Evolutionary conservation across 495 filamentous ascomycete species (phyloP).

Genomic region (Margaritispora aquatica): DNA sequence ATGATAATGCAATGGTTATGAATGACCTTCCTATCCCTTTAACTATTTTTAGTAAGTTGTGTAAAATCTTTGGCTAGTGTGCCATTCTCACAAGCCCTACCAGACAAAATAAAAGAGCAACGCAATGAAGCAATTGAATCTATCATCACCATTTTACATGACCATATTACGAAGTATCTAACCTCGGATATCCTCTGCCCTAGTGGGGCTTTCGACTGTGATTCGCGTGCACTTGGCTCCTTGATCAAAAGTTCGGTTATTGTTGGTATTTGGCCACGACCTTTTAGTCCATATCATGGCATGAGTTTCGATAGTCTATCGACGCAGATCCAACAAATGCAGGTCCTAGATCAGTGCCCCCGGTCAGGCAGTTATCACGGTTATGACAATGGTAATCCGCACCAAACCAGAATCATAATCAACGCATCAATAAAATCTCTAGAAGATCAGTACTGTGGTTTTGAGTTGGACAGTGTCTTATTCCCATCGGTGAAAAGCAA

Average conservation of each 20-base stretch:
- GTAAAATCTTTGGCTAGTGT: not conserved
- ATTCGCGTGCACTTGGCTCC: not conserved
- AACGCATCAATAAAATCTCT: not conserved
- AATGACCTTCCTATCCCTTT: not conserved
- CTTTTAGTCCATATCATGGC: not conserved
- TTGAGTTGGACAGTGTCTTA: too few relatives aligned
- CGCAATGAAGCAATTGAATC: not conserved
- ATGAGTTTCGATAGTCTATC: not conserved
- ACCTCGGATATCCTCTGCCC: not conserved
- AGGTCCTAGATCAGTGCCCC: not conserved
- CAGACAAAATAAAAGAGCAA: not conserved
- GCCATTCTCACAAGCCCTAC: not conserved
- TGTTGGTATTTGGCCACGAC: conserved; percentile 2
- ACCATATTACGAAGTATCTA: not conserved
- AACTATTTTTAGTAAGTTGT: conserved; percentile 2
- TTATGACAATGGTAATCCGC: not conserved
- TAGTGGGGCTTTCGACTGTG: not conserved
- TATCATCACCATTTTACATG: not conserved
- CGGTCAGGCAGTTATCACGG: not conserved
- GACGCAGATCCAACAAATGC: not conserved
- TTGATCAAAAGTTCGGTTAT: not conserved
- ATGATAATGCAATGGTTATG: not conserved
- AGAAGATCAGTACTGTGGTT: too few relatives aligned
- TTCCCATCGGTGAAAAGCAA: too few relatives aligned
- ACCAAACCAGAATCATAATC: not conserved